phyloP scores from a whole-genome alignment of 352 stramenopile genomes.

The Aphanomyces euteiches region DNA sequence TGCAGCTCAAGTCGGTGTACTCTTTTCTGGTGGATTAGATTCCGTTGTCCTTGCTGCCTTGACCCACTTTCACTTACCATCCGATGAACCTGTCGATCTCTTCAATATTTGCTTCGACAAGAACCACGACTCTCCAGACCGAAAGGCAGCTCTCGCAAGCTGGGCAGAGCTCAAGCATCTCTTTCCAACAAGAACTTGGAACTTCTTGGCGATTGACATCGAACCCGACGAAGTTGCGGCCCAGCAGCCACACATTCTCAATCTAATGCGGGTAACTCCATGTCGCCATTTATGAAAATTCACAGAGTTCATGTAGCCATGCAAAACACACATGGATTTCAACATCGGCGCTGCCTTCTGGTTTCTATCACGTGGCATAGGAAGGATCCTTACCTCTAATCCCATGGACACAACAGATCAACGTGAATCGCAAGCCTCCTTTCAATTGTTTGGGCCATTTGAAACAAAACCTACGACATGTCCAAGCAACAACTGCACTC shows the following conservation, averaged over 20 bases:
- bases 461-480: conserved; percentile 27
- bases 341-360: conserved; percentile 96
- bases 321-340: conserved; percentile 95
- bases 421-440: neutral
- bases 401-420: too few species aligned
- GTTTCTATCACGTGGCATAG: conserved; percentile 85
- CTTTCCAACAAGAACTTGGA: conserved; percentile 82
- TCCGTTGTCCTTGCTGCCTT: conserved; percentile 93
- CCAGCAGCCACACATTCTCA: conserved; percentile 60
- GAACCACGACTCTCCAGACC: conserved; percentile 77
- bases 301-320: conserved; percentile 39
- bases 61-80: conserved; percentile 63
- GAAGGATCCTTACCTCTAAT: conserved; percentile 33
- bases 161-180: conserved; percentile 75
- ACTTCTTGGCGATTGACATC: conserved; percentile 84
- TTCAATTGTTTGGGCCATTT: neutral
- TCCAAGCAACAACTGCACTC: conserved; percentile 40
- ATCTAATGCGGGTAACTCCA: conserved; percentile 51
- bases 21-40: conserved; percentile 97
- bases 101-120: conserved; percentile 95
- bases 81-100: conserved; percentile 82
- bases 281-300: too few species aligned
- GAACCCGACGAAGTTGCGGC: conserved; percentile 62
- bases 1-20: conserved; percentile 66
- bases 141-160: conserved; percentile 79